Percentiles rank a stretch among this genome's conserved stretches.
These are phyloP conservation scores for Saccharum officinarum DNA, from an alignment of 176 grass and related monocot genomes.

Conservation along the genomic window DNA sequence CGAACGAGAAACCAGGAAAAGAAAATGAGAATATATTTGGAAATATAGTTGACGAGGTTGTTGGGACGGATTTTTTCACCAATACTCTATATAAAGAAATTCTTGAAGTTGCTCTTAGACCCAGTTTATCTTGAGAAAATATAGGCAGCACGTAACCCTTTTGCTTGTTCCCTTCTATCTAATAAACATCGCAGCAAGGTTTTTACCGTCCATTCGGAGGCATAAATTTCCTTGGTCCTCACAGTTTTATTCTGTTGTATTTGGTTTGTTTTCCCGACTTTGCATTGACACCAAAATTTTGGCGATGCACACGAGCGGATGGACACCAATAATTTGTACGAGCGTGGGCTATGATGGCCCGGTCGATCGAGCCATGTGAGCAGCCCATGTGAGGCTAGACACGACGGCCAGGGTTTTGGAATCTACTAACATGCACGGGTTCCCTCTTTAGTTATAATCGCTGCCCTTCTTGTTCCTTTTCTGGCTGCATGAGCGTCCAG, in stretches of 20 bases:
- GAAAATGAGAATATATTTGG: too few relatives aligned
- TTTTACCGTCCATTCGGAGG: neutral
- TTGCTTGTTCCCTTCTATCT: too few relatives aligned
- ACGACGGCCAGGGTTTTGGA: slow-evolving; percentile 29
- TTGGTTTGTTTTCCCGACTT: neutral
- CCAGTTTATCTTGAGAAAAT: too few relatives aligned
- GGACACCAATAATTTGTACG: slow-evolving; percentile 30
- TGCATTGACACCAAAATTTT: neutral
- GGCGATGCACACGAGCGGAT: slow-evolving; percentile 30
- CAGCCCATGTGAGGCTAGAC: slow-evolving; percentile 45
- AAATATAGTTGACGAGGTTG: too few relatives aligned
- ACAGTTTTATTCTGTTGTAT: neutral
- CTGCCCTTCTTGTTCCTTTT: neutral
- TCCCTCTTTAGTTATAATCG: slow-evolving; percentile 16
- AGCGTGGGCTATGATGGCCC: slow-evolving; percentile 32
- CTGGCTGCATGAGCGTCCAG: slow-evolving; percentile 22
- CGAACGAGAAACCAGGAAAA: too few relatives aligned
- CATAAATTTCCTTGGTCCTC: neutral
- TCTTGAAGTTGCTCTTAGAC: too few relatives aligned
- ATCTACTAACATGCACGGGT: slow-evolving; percentile 54
- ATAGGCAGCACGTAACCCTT: too few relatives aligned
- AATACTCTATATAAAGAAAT: too few relatives aligned
- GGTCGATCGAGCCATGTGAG: slow-evolving; percentile 34
- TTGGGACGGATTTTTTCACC: too few relatives aligned
- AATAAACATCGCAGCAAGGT: neutral